Base-by-base conservation (phyloP, 306 rosid genomes). In the Lotus japonicus region DNA sequence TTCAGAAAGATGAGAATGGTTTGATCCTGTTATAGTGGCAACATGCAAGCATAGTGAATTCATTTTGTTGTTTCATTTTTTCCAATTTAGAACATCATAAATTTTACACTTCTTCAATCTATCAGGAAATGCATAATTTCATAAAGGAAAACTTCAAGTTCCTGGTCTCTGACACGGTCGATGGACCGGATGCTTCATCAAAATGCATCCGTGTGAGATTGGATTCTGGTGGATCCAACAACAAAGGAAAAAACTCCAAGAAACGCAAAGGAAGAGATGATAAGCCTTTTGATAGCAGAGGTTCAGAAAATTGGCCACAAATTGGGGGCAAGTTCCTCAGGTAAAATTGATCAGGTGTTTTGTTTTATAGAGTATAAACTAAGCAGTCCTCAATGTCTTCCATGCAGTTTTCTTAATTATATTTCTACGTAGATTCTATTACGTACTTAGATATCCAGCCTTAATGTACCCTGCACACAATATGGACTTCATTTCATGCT, bases 271-370 rank as follows among this genome's bases (percentile, higher is more conserved):
- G 84, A 70, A 86, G 95, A 74, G 89, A 81, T 21, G 89, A 70
- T 66, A 90, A 81, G 44, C 96, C 97, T 28, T 94, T 88, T 81
- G 98, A 94, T 75, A 88, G 98, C 72, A 85, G 97, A 75, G 98
- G 98, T 69, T 88, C 92, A 23, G 94, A 88, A 72, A 84, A 66
- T 79, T 94, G 98, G 98, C 82, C 84, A 28, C 92, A 85, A 58
- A 66, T 77, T 70, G 75, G 45, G 36, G 95, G 90, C 67, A 94
- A 88, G 77, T 94, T 94, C 83, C 92, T 90, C 10, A 85, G 89
- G 98, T 90, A 76, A 82, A 55, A 38, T 60, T 21, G 10, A 58
- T 44, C 42, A 50, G 41, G 53, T 28, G n/a, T 67, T 66, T 66
- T 64, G 63, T 66, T 39, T 35, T n/a, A 26, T 76, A 69, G 62